These are phyloP conservation scores for Kalaharituber pfeilii DNA, from an alignment of 2,329 filamentous ascomycete species.

Conservation along the genomic window DNA sequence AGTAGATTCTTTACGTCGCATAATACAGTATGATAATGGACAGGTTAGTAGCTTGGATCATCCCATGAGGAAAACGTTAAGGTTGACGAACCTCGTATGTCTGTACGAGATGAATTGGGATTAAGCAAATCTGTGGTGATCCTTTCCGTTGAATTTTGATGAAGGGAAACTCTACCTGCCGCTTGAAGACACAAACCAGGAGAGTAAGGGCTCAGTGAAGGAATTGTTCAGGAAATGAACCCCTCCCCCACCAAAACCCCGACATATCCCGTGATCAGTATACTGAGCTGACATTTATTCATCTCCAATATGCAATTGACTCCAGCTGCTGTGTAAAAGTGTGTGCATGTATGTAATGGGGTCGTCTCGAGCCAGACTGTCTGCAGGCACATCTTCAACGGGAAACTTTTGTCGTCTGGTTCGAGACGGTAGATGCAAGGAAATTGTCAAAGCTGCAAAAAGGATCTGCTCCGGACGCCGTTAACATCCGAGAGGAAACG, in stretches of 20 bases:
- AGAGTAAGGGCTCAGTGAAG: neutral
- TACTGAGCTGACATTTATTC: neutral
- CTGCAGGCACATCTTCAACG: neutral
- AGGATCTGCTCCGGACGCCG: neutral
- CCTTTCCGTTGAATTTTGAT: neutral
- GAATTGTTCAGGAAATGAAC: neutral
- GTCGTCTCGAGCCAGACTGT: conserved; percentile 1
- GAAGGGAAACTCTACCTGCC: neutral
- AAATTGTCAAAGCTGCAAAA: neutral
- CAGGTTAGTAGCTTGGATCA: neutral
- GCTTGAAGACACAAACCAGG: neutral
- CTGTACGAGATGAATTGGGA: neutral
- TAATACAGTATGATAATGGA: neutral
- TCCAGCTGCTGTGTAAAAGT: neutral
- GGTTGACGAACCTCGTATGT: neutral
- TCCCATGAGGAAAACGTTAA: neutral
- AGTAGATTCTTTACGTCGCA: neutral
- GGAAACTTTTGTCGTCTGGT: neutral
- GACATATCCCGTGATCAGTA: neutral
- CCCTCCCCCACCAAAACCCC: neutral
- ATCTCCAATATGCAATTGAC: neutral
- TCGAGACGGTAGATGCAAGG: neutral
- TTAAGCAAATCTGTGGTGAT: neutral
- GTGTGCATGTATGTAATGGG: neutral
- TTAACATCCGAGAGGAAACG: conserved; percentile 1